phyloP scores from a whole-genome alignment of 2,329 filamentous ascomycete species.

The Nothopassalora personata region DNA sequence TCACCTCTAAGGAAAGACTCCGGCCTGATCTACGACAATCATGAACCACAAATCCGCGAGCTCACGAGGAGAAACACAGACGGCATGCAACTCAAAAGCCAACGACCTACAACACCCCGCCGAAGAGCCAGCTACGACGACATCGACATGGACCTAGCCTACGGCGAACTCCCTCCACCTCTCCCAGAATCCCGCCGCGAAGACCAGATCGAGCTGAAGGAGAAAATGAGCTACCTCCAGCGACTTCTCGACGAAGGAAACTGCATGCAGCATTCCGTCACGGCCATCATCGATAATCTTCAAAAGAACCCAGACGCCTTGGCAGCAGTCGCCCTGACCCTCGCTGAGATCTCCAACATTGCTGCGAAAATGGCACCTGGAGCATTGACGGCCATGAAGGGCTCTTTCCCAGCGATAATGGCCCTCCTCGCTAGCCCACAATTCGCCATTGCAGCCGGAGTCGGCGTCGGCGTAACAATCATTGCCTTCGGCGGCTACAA shows the following conservation, averaged over 20 bases:
- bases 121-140: conserved; percentile 42
- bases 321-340: conserved; percentile 84
- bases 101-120: conserved; percentile 13
- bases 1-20: conserved; percentile 29
- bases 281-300: conserved; percentile 72
- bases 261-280: conserved; percentile 79
- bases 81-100: conserved; percentile 22
- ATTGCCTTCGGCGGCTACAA: conserved; percentile 96
- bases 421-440: conserved; percentile 83
- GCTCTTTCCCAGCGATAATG: conserved; percentile 77
- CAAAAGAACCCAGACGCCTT: conserved; percentile 84
- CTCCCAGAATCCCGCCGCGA: conserved; percentile 46
- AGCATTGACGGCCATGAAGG: conserved; percentile 69
- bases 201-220: conserved; percentile 56
- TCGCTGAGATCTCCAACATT: conserved; percentile 83
- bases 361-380: conserved; percentile 78
- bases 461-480: conserved; percentile 87
- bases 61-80: conserved; percentile 42
- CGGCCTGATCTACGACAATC: conserved; percentile 14
- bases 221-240: conserved; percentile 70
- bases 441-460: conserved; percentile 86
- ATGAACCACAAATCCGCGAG: conserved; percentile 34
- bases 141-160: conserved; percentile 88
- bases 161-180: conserved; percentile 74
- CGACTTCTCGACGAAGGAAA: conserved; percentile 77